Evolutionary conservation across 768 basidiomycete genomes (phyloP), one percentile per base, ranked within the genome.

Genomic region (Butyriboletus loyo): DNA sequence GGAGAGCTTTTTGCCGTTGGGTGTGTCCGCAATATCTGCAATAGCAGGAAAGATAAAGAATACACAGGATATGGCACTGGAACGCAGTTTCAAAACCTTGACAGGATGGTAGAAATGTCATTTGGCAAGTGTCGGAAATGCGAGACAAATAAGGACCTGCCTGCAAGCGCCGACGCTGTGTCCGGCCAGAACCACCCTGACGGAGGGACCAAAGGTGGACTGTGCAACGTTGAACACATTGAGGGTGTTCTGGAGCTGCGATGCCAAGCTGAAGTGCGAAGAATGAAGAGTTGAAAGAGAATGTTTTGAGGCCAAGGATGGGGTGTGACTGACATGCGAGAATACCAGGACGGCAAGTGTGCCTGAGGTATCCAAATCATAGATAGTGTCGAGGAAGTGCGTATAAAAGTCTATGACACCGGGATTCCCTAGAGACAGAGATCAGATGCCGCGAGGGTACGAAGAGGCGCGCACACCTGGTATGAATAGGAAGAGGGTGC

Each of bases 1-100:
- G 43, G 77, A 80, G 24, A 90, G 66, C 19, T 55, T 68, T 34
- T 69, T 72, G 2, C 87, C 89, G 57, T 87, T 87, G 3, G 86
- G 86, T 0, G 86, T 85, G 14, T 71, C 60, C 3, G 72, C 77
- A 25, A 94, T 85, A 62, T 84, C 70, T 3, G 78, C 77, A 31
- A 90, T 72, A 0, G 88, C 82, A 0, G 89, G 90, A 67, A 86
- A 89, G 8, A 94, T 73, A 49, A 90, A 63, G 55, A 87, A 84
- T 2, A 74, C 69, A 5, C 74, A 73, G 13, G 72, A 52, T 17
- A 83, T 64, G 15, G 60, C 56, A 15, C 67, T 49, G 14, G 71
- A 64, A 44, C 78, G 71, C 15, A 67, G 67, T 67, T 84, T 83
- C 48, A 86, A 58, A 8, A 83, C 70, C 84, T 86, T 58, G 17